These are phyloP conservation scores for Neurospora pannonica DNA, from an alignment of 495 filamentous ascomycete species.

Conservation along the genomic window DNA sequence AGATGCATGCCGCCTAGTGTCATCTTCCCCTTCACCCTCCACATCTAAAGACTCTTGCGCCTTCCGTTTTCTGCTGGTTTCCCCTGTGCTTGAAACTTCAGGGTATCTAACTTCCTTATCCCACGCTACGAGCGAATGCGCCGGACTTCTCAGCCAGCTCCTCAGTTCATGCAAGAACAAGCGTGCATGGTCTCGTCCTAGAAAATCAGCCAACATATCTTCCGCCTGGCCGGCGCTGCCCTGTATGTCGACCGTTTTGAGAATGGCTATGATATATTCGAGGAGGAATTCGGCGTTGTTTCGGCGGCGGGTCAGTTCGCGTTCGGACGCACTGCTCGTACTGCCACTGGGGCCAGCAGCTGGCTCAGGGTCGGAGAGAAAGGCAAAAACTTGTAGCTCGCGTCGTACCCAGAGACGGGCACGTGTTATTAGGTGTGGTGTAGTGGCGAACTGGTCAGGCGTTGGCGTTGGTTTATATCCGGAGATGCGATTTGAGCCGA, in stretches of 20 bases:
- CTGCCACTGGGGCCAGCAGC: conserved; percentile 16
- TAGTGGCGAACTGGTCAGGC: conserved; percentile 54
- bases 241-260: conserved; percentile 87
- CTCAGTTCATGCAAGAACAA: conserved; percentile 80
- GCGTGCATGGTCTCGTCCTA: conserved; percentile 67
- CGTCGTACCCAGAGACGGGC: conserved; percentile 84
- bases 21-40: neutral
- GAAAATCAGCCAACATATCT: conserved; percentile 75
- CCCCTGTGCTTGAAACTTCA: neutral
- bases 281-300: conserved; percentile 85
- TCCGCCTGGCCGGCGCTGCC: conserved; percentile 73
- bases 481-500: conserved; percentile 73
- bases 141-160: conserved; percentile 75
- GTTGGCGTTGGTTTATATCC: conserved; percentile 68
- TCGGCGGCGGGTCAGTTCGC: conserved; percentile 36
- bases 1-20: neutral
- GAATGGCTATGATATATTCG: conserved; percentile 78
- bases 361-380: conserved; percentile 33
- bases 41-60: neutral
- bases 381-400: conserved; percentile 81
- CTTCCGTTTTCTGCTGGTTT: neutral
- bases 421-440: conserved; percentile 59
- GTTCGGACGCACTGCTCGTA: conserved; percentile 20
- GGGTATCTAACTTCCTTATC: conserved; percentile 73
- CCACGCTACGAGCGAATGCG: conserved; percentile 59